phyloP scores from a whole-genome alignment of 208 protist genomes.

The Trichomonas gallinae region DNA sequence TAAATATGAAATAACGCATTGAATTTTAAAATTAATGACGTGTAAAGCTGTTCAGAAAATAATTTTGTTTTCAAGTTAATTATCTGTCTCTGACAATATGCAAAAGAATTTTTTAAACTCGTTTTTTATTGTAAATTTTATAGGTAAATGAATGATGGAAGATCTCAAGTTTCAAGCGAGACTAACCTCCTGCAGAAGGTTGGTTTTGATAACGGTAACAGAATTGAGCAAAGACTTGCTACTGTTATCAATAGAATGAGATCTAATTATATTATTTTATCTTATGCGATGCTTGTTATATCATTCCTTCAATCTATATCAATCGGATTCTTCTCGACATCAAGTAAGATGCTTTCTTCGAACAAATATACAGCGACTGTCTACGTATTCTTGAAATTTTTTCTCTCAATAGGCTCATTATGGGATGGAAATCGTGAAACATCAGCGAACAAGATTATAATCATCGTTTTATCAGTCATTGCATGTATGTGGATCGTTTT shows the following conservation, averaged over 20 bases:
- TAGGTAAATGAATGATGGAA: not conserved
- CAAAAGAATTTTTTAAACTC: not conserved
- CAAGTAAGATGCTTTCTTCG: not conserved
- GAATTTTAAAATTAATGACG: too few relatives aligned
- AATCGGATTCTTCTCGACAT: not conserved
- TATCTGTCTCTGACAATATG: too few relatives aligned
- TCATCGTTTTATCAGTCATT: not conserved
- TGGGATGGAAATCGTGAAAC: not conserved
- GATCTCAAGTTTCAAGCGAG: not conserved
- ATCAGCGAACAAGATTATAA: not conserved
- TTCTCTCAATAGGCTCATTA: not conserved
- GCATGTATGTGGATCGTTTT: not conserved
- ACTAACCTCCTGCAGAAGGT: not conserved
- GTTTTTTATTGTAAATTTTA: not conserved
- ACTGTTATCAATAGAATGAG: slow-evolving; percentile 1
- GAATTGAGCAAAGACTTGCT: not conserved
- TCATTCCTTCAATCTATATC: not conserved
- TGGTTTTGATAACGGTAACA: not conserved
- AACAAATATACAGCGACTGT: not conserved
- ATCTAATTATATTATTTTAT: not conserved
- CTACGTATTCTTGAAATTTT: not conserved
- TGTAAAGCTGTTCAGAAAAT: too few relatives aligned
- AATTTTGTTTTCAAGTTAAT: too few relatives aligned
- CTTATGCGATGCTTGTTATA: not conserved
- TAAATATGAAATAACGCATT: too few relatives aligned